These are phyloP conservation scores for Fraxinus nigra DNA, from an alignment of 305 asterid genomes.

Conservation along the genomic window DNA sequence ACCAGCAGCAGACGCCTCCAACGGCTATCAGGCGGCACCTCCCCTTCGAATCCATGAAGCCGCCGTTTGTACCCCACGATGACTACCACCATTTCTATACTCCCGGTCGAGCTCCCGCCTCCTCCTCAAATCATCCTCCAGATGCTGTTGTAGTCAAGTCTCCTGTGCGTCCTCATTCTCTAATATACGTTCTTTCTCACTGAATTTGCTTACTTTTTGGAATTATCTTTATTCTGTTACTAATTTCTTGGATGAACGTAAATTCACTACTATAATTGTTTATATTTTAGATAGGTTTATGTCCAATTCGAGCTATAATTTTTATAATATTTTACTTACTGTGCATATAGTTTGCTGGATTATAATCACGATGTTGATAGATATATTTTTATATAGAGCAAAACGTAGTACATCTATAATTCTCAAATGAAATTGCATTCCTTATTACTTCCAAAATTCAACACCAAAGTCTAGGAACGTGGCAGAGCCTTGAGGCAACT, in stretches of 20 bases:
- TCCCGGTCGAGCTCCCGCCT: constrained; percentile 42
- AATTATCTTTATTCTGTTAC: constrained; percentile 6
- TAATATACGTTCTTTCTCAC: not conserved
- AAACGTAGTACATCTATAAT: not conserved
- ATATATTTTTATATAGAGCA: constrained; percentile 8
- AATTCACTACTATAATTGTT: not conserved
- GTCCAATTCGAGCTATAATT: constrained; percentile 10
- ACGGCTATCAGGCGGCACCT: constrained; percentile 68
- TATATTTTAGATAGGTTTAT: constrained; percentile 7
- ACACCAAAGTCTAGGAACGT: not conserved
- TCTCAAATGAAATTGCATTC: not conserved
- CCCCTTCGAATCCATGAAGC: constrained; percentile 79
- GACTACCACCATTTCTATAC: constrained; percentile 76
- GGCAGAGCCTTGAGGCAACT: not conserved
- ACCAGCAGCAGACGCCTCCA: constrained; percentile 36
- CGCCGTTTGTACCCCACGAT: constrained; percentile 62
- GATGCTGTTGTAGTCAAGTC: constrained; percentile 80
- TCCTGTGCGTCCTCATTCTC: constrained; percentile 49
- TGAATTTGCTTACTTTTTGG: constrained; percentile 1
- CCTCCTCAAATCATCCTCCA: constrained; percentile 52
- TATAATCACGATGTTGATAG: not conserved
- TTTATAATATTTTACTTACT: not conserved
- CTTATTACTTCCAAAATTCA: not conserved
- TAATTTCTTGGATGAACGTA: constrained; percentile 14
- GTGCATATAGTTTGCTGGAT: constrained; percentile 1